Evolutionary conservation across 75 land plant genomes (phyloP), one percentile per base, ranked within the genome.

Genomic region (Pinus tabuliformis): DNA sequence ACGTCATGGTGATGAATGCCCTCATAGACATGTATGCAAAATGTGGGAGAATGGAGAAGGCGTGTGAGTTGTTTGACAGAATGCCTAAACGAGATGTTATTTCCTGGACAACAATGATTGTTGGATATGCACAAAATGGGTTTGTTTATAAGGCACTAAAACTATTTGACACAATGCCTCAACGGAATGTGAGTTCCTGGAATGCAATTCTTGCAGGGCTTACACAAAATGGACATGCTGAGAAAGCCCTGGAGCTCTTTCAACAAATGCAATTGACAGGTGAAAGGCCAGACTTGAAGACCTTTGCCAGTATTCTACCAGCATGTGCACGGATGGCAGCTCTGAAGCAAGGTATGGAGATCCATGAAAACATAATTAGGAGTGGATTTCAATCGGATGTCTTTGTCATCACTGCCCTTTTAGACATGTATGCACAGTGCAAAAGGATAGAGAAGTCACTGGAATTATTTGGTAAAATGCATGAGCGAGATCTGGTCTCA

Each of bases 21-120:
- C 56, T 79, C 65, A 70, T 80, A 39, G 65, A 78, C 56, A 78
- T 78, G 81, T 78, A 80, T 80, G 57, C 49, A n/a, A 78, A 78
- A 64, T 80, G 39, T 65, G 82, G 82, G 18, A 26, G 49, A 14
- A 26, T 80, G 5, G 21, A 21, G 14, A 75, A 63, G 24, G 82
- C 74, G 3, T 30, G n/a, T 18, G 73, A 62, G 18, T 24, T 77
- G 71, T 78, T 80, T 57, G 73, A 77, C 14, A 59, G 49, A 57
- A 60, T 64, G 72, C 54, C 56, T 20, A 20, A 39, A 26, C 26
- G 57, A 42, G 62, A 80, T 36, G 81, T 68, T 18, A 56, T 78
- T 17, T 58, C 82, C 6, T 80, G 81, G 81, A 64, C 18, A 21
- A 49, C 82, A 12, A 52, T 80, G 57, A 77, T 80, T 20, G 54